Evolutionary conservation across 1,139 yeast species (phyloP).

Genomic region (Groenewaldozyma sp.): DNA sequence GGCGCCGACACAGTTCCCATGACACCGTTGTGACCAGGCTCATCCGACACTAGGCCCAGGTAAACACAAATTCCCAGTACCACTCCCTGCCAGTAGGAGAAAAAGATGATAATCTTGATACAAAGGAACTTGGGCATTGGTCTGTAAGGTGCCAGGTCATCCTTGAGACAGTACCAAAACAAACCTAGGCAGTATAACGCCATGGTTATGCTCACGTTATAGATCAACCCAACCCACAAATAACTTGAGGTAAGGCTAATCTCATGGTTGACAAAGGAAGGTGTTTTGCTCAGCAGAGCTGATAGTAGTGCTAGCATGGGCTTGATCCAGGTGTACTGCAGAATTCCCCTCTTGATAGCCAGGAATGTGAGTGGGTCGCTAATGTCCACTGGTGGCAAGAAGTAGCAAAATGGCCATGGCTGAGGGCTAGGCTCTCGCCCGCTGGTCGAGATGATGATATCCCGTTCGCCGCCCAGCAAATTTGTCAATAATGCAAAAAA

Average conservation of each 20-base stretch:
- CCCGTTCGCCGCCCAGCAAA: slow-evolving; percentile 85
- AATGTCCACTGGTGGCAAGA: slow-evolving; percentile 60
- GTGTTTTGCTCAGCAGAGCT: slow-evolving; percentile 42
- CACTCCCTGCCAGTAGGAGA: slow-evolving; percentile 94
- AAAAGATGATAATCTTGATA: slow-evolving; percentile 87
- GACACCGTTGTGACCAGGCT: no score
- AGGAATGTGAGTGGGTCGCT: slow-evolving; percentile 79
- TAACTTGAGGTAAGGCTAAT: slow-evolving; percentile 44
- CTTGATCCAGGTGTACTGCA: slow-evolving; percentile 93
- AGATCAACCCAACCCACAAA: slow-evolving; percentile 59
- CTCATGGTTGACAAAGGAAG: slow-evolving; percentile 39
- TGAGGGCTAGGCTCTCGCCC: slow-evolving; percentile 69
- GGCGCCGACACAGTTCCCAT: slow-evolving; percentile 30
- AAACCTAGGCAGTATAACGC: slow-evolving; percentile 80
- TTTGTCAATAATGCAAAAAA: slow-evolving; percentile 76
- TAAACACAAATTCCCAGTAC: slow-evolving; percentile 52
- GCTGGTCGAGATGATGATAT: slow-evolving; percentile 62
- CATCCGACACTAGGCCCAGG: slow-evolving; percentile 40
- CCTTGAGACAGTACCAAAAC: slow-evolving; percentile 82
- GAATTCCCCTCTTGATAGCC: slow-evolving; percentile 68
- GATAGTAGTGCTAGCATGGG: slow-evolving; percentile 62
- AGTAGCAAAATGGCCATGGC: slow-evolving; percentile 46
- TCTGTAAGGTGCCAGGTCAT: slow-evolving; percentile 66
- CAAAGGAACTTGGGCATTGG: slow-evolving; percentile 92
- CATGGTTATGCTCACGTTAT: slow-evolving; percentile 70